Evolutionary conservation across 2,329 filamentous ascomycete species (phyloP), one percentile per base, ranked within the genome.

Genomic region (Fusarium chuoi): DNA sequence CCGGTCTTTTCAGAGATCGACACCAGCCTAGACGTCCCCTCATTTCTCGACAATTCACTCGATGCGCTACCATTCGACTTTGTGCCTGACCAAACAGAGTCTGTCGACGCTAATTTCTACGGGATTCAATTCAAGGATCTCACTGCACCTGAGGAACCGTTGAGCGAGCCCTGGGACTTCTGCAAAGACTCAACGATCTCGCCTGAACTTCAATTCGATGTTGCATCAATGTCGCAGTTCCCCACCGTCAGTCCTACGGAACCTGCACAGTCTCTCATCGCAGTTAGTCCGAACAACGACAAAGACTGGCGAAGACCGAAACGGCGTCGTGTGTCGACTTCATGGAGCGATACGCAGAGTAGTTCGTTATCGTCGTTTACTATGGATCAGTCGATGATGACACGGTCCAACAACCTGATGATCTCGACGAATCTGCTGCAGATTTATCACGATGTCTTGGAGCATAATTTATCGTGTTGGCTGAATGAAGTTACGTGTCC

Each of bases 401-500:
- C 70, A 3, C 71, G 67, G 2, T 77, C 77, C 4, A 83, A 84
- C 52, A 79, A 75, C 35, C 65, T 73, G 45, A 81, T 85, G 33
- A 83, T 88, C 62, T 83, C 83, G 2, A 81, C 85, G 79, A 77
- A 66, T 20, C 79, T 88, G 24, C 78, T 88, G 57, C 82, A 82
- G 33, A 85, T 88, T 10, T 89, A 89, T 69, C 87, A 88, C 69
- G 86, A 88, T 60, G 87, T 86, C 9, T 82, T 88, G 48, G 87
- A 88, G 65, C 84, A 87, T 61, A 86, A 84, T 14, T 79, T 88
- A 0, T 84, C 86, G 1, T 88, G 87, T 70, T 89, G 87, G 87
- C 75, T 88, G 18, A 86, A 85, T 0, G 87, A 88, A 63, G 80
- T 82, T 17, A 88, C 85, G 13, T 89, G 87, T 44, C 87, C 87